phyloP scores from a whole-genome alignment of 257 asterid genomes.

The Paraleonurus japonicus region DNA sequence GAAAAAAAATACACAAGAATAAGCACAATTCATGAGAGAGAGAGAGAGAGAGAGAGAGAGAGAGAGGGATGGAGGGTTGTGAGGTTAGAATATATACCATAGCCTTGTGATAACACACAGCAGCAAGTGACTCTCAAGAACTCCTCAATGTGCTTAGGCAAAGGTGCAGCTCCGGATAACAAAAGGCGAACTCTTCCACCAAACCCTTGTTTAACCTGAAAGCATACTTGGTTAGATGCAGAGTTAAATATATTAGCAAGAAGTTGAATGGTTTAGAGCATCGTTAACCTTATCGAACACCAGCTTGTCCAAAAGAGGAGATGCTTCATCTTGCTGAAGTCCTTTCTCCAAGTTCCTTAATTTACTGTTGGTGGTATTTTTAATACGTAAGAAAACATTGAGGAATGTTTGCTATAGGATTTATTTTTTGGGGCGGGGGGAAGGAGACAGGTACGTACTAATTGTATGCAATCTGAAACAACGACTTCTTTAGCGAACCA shows the following conservation, averaged over 20 bases:
- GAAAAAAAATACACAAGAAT: neutral
- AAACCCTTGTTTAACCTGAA: slow-evolving; percentile 79
- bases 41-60: neutral
- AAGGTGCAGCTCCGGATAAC: slow-evolving; percentile 94
- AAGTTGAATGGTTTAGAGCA: neutral
- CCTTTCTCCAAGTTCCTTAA: slow-evolving; percentile 83
- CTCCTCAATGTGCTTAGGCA: slow-evolving; percentile 84
- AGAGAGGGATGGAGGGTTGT: too few relatives aligned
- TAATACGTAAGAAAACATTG: neutral
- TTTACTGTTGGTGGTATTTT: slow-evolving; percentile 46
- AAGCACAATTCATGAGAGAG: neutral
- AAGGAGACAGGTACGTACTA: slow-evolving; percentile 44
- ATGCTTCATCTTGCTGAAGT: slow-evolving; percentile 76
- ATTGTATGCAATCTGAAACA: slow-evolving; percentile 72
- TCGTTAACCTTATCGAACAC: slow-evolving; percentile 72
- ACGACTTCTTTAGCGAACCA: slow-evolving; percentile 65
- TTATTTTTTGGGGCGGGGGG: too few relatives aligned
- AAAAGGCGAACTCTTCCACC: slow-evolving; percentile 93
- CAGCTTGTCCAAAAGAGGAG: slow-evolving; percentile 77
- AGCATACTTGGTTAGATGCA: neutral
- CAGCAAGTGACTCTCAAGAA: slow-evolving; percentile 88
- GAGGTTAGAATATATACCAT: slow-evolving; percentile 47
- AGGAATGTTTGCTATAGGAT: neutral
- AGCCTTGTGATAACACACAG: slow-evolving; percentile 80
- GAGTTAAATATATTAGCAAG: neutral